Percentiles rank a stretch among this genome's conserved stretches.
Conservation (phyloP, 2,329 filamentous ascomycete species). For the Phialophora expanda region DNA sequence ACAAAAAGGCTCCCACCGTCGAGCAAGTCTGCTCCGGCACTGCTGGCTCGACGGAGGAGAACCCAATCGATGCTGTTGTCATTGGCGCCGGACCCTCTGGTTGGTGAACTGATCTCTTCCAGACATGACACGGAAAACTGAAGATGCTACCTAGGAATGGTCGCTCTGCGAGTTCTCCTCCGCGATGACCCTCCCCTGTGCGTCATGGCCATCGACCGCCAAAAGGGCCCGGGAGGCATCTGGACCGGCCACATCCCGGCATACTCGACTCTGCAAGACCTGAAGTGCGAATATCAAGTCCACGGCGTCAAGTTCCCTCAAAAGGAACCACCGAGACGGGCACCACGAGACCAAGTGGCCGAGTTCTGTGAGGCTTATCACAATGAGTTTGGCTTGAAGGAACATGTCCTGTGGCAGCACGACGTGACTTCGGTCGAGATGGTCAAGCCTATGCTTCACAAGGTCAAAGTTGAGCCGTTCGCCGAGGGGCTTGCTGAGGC, state of each 20-base stretch:
- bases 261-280: conserved; percentile 21
- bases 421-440: conserved; percentile 23
- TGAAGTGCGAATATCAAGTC: conserved; percentile 19
- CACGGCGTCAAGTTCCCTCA: not conserved
- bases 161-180: no score
- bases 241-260: conserved; percentile 22
- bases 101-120: no score
- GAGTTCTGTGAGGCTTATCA: conserved; percentile 15
- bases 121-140: no score
- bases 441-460: conserved; percentile 23
- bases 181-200: no score
- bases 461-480: conserved; percentile 16
- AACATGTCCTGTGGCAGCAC: conserved; percentile 23
- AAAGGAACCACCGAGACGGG: no score
- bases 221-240: conserved; percentile 15
- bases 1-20: conserved; percentile 28
- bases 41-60: conserved; percentile 13
- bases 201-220: conserved; percentile 14
- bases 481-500: no score
- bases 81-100: conserved; percentile 19
- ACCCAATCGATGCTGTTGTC: conserved; percentile 19
- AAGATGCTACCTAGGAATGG: no score
- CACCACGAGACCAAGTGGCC: no score
- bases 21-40: conserved; percentile 18
- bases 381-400: conserved; percentile 11